Evolutionary conservation across 1,284 basidiomycete genomes (phyloP), one percentile per base, ranked within the genome.

Genomic region (Melampsora abietis-canadensis): DNA sequence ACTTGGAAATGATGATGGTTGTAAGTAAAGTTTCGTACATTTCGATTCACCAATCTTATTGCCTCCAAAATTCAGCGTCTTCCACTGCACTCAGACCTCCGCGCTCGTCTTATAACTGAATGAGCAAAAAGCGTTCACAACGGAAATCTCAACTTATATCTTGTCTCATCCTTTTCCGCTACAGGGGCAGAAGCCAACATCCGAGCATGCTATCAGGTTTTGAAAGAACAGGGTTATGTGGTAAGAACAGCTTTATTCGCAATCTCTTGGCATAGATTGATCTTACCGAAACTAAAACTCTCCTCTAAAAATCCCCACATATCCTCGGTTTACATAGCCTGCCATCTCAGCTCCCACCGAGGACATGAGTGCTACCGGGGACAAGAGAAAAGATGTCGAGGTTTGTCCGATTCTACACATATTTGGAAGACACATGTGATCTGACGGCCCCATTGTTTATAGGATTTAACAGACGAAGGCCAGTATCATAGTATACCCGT

Each of bases 1-100:
- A 4, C 34, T 62, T 10, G 60, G 19, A 62, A 62, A 62, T 37
- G 60, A 62, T 15, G 60, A 62, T 37, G 60, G 60, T 10, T 62
- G 60, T 62, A 34, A 30, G 60, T 5, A 30, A 57, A 24, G 17
- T 37, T 62, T 15, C 51, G 19, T 15, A 54, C 4, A 19, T 37
- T 30, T 37, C 5, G 19, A 2, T 15, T 31, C 30, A 12, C 19
- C 12, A 31, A 62, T 62, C 6, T 24, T 24, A 3, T 1, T 10
- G 19, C 1, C 14, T 19, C 14, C 19, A 5, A 27, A 54, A 15
- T 21, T 24, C 27, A 30, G 7, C 24, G 51, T 21, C 21, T 57
- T 24, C 4, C 4, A 34, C 4, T 34, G 14, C 40, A 44, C 40
- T 44, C 40, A 44, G 14, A 15, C 4, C 14, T 14, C 15, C 8